A percentile compares a stretch with the other conserved stretches of the same genome.
Conservation (phyloP, 1,139 yeast genomes). For the Casaregolazyma lundiana region DNA sequence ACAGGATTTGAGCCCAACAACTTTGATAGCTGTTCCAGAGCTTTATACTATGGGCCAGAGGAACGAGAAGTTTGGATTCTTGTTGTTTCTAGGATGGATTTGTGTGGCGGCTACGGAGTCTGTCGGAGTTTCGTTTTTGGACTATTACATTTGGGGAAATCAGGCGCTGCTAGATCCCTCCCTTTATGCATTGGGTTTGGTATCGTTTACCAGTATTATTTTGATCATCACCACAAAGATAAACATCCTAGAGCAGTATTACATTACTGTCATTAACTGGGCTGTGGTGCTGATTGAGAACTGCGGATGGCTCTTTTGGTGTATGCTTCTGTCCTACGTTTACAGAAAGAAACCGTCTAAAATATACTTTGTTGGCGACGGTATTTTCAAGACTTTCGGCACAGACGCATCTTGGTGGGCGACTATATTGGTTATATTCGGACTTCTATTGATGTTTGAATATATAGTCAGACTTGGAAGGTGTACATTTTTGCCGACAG, state of each 20-base stretch:
- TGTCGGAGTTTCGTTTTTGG: conserved; percentile 61
- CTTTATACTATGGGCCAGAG: conserved; percentile 73
- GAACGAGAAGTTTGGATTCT: conserved; percentile 69
- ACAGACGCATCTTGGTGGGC: conserved; percentile 84
- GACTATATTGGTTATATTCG: conserved; percentile 49
- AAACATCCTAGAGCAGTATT: conserved; percentile 79
- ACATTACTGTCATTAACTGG: conserved; percentile 67
- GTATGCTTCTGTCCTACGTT: conserved; percentile 65
- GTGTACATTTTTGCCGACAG: conserved; percentile 58
- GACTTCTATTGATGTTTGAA: conserved; percentile 60
- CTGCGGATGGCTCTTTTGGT: conserved; percentile 88
- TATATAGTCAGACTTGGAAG: conserved; percentile 55
- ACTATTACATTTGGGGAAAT: conserved; percentile 66
- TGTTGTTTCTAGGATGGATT: conserved; percentile 74
- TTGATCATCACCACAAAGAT: conserved; percentile 72
- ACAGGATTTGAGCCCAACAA: conserved; percentile 81
- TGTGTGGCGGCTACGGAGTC: conserved; percentile 70
- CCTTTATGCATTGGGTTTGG: conserved; percentile 74
- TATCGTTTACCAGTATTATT: conserved; percentile 67
- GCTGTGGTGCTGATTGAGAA: conserved; percentile 69
- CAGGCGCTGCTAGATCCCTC: conserved; percentile 63
- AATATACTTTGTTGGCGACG: conserved; percentile 70
- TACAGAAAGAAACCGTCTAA: conserved; percentile 54
- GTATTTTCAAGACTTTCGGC: conserved; percentile 69
- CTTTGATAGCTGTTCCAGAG: conserved; percentile 88